Base-by-base conservation (phyloP, 768 basidiomycete species). In the Neoboletus magnificus region DNA sequence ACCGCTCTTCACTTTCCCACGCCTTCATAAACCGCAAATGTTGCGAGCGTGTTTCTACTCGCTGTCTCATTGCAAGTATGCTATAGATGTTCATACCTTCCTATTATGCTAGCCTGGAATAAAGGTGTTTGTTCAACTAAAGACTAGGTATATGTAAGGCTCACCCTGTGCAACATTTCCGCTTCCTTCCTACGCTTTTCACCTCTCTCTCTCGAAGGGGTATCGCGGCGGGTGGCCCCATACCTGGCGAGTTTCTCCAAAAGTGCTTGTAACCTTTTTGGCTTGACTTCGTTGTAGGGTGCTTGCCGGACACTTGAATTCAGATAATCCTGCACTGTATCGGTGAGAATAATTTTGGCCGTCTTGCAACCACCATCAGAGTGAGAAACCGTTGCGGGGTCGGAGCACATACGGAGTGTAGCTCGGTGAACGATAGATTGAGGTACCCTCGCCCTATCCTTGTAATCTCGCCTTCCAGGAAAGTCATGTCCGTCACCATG, bases 381-480 rank as follows among this genome's bases (percentile, higher is more conserved):
- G 33, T 27, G 20, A 27, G 41, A 36, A 27, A 48, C 6, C 15
- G 3, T 3, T 16, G 20, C 9, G 35, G 30, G 20, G 13, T 25
- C 4, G 30, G 52, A 48, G 23, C 4, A 76, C 85, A 68, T 71
- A 93, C 94, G 60, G 82, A 74, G 48, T 86, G 88, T 56, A 98
- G 74, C 69, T 96, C 93, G 22, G 78, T 72, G 70, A 98, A 96
- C 16, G 85, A 86, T 12, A 82, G 73, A 50, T 78, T 79, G 23
- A 95, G 77, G 67, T 91, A 85, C 2, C 79, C 74, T 63, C 88
- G 80, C 22, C 87, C 91, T 51, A 89, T 85, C 43, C 85, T 76
- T 62, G 83, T 85, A 60, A 95, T 82, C 63, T 93, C 90, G n/a
- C 84, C 83, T 59, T 96, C 92, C 50, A 98, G 78, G 70, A 95